These are phyloP conservation scores for Pinus albicaulis DNA, from an alignment of 75 land plant species.

Conservation along the genomic window DNA sequence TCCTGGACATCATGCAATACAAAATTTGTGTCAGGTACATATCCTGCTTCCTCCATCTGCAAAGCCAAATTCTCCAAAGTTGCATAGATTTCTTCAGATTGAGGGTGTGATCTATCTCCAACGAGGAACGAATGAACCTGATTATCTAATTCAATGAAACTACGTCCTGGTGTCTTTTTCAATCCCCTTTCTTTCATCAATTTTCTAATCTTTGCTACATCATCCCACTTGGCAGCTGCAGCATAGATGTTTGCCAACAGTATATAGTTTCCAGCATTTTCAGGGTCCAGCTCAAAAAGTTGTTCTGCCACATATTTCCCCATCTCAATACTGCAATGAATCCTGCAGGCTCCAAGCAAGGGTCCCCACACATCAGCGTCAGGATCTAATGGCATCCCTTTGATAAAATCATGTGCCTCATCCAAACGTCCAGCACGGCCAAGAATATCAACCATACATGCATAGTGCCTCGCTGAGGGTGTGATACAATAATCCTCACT, in stretches of 20 bases:
- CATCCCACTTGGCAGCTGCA: not conserved
- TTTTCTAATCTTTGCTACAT: not conserved
- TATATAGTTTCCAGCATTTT: not conserved
- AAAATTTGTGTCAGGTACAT: not conserved
- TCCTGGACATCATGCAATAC: not conserved
- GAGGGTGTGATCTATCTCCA: constrained; percentile 1
- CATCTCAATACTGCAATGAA: not conserved
- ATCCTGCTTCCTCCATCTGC: not conserved
- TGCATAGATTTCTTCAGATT: not conserved
- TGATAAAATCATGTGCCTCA: not conserved
- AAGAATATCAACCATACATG: not conserved
- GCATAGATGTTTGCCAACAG: not conserved
- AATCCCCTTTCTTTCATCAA: not conserved
- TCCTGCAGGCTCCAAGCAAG: constrained; percentile 2
- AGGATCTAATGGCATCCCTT: not conserved
- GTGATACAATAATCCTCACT: not conserved
- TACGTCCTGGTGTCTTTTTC: not conserved
- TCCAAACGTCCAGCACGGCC: not conserved
- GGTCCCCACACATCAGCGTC: not conserved
- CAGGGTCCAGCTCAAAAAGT: not conserved
- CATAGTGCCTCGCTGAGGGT: not conserved
- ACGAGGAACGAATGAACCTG: not conserved
- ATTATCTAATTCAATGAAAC: not conserved
- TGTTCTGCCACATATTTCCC: not conserved
- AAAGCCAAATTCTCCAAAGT: not conserved